These are phyloP conservation scores for Termitomyces sp. DNA, from an alignment of 768 basidiomycete species.

Conservation along the genomic window DNA sequence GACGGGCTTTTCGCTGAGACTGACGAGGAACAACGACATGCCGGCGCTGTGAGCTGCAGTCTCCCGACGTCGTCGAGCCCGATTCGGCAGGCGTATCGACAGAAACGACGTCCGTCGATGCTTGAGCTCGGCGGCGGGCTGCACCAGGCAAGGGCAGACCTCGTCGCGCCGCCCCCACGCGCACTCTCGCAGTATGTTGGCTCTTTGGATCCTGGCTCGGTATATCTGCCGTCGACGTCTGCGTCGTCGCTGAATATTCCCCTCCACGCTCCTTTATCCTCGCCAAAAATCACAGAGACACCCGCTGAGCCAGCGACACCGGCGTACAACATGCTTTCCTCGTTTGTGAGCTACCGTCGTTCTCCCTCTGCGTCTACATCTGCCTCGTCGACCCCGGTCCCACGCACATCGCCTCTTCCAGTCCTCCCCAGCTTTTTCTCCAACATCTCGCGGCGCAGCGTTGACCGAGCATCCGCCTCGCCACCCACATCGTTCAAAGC, in stretches of 20 bases:
- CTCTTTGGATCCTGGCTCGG: no score
- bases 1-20: slow-evolving; percentile 46
- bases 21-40: no score
- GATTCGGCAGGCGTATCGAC: not conserved
- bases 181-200: no score
- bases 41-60: slow-evolving; percentile 32
- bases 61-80: slow-evolving; percentile 29
- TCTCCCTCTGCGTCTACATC: slow-evolving; percentile 18
- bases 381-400: slow-evolving; percentile 12
- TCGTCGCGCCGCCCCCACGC: no score
- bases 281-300: slow-evolving; percentile 30
- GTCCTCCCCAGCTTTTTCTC: slow-evolving; percentile 19
- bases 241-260: slow-evolving; percentile 11
- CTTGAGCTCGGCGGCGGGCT: no score
- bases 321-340: slow-evolving; percentile 58
- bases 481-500: slow-evolving; percentile 5
- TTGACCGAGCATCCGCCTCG: slow-evolving; percentile 8
- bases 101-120: no score
- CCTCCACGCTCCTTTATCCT: slow-evolving; percentile 16
- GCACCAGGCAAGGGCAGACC: no score
- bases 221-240: no score
- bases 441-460: no score
- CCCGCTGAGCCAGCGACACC: slow-evolving; percentile 40
- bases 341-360: slow-evolving; percentile 33
- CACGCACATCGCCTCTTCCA: not conserved